These are phyloP conservation scores for Graphilbum sp. DNA, from an alignment of 2,329 filamentous ascomycete species.

Conservation along the genomic window DNA sequence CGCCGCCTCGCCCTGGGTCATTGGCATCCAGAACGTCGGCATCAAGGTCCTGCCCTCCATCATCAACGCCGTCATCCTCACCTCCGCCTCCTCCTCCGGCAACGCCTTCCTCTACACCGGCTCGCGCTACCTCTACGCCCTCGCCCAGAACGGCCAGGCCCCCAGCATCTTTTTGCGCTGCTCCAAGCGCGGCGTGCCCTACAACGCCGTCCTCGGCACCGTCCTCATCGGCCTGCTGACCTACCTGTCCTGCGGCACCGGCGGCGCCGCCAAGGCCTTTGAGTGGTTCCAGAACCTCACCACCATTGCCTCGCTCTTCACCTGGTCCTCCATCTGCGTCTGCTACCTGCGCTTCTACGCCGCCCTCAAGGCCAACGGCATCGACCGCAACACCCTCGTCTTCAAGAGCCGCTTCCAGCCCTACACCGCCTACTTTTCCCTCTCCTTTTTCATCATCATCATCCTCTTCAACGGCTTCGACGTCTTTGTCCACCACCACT, in stretches of 20 bases:
- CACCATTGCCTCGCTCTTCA: constrained; percentile 54
- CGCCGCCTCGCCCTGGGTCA: constrained; percentile 43
- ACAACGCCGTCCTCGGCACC: constrained; percentile 21
- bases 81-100: constrained; percentile 38
- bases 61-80: constrained; percentile 46
- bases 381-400: constrained; percentile 45
- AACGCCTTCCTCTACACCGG: constrained; percentile 44
- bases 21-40: constrained; percentile 48
- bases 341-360: constrained; percentile 56
- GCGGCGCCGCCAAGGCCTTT: constrained; percentile 31
- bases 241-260: constrained; percentile 51
- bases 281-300: constrained; percentile 18
- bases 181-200: constrained; percentile 33
- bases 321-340: constrained; percentile 50
- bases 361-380: constrained; percentile 46
- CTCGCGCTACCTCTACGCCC: constrained; percentile 41
- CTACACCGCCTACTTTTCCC: constrained; percentile 47
- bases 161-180: constrained; percentile 41
- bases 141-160: constrained; percentile 43
- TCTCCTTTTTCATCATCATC: constrained; percentile 50
- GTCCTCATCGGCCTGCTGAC: constrained; percentile 47
- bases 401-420: constrained; percentile 53
- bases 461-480: constrained; percentile 58
- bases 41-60: constrained; percentile 47
- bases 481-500: constrained; percentile 45